Base-by-base conservation (phyloP, 2,329 filamentous ascomycete genomes). In the Orbilia ellipsospora region DNA sequence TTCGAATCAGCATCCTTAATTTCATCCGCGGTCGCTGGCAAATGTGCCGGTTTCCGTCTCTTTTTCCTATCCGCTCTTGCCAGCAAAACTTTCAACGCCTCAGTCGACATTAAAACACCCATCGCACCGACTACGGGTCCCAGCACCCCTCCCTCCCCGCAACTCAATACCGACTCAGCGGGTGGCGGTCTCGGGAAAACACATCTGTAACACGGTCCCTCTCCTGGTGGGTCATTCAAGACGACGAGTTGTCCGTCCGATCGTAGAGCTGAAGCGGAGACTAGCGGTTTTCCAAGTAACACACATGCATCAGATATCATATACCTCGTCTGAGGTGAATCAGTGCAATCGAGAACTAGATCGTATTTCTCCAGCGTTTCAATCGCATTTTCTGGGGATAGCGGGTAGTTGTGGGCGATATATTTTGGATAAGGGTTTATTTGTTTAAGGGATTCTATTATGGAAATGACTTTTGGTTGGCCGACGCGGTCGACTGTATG, bases 61-160 rank as follows among this genome's bases (percentile, higher is more conserved):
- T 18, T 72, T 69, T 68, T 80, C 63, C 68, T 52, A 79, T 79
- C 2, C 80, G 81, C 31, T 15, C 78, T 78, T 23, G 84, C 80
- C 0, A 88, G 86, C 15, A 97, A 86, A n/a, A 97, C 82, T 81
- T 96, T 95, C 80, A 98, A 89, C 0, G 92, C 89, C 83, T 98
- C 93, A 0, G 96, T 84, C 0, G 95, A 94, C 83, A 98, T 95
- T 67, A 98, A 83, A 0, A 97, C 90, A 6, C 95, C 95, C 92
- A 99, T 97, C 0, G 89, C 87, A 0, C 95, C 95, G 0, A 99
- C 95, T 0, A 97, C 93, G 0, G 95, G 94, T 0, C 95, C 95
- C 0, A 99, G 80, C 7, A 99, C 93, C 0, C 95, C 95, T 8
- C 94, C 94, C 81, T 99, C 95, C 48, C 94, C 93, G 80, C 95